Conservation (phyloP, 2,329 filamentous ascomycete species). For the Metarhizium guizhouense region DNA sequence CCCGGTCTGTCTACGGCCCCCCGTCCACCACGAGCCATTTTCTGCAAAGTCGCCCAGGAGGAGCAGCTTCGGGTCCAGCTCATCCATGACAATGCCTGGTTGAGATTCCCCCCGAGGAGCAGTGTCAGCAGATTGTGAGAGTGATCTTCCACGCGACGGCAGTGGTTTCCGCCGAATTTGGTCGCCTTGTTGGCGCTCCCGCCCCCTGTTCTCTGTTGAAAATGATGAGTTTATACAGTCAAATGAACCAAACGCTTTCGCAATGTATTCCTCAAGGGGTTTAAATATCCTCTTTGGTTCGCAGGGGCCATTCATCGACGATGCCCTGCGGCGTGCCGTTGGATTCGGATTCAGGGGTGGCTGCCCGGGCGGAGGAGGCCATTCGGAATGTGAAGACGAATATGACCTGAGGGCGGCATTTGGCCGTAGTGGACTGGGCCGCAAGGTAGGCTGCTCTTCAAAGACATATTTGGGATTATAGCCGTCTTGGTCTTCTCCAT, state of each 20-base stretch:
- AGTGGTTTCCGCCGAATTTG: slow-evolving; percentile 19
- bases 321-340: slow-evolving; percentile 10
- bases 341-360: slow-evolving; percentile 6
- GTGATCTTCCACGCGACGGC: slow-evolving; percentile 7
- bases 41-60: slow-evolving; percentile 69
- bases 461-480: slow-evolving; percentile 20
- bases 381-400: slow-evolving; percentile 37
- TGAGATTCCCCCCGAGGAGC: slow-evolving; percentile 8
- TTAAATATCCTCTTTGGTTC: slow-evolving; percentile 59
- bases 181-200: slow-evolving; percentile 14
- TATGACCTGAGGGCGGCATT: slow-evolving; percentile 25
- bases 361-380: slow-evolving; percentile 16
- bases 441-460: slow-evolving; percentile 28
- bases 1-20: slow-evolving; percentile 25
- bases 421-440: slow-evolving; percentile 20
- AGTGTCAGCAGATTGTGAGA: neutral
- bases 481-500: neutral
- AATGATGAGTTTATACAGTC: slow-evolving; percentile 74
- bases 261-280: slow-evolving; percentile 68
- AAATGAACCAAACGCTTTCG: slow-evolving; percentile 57
- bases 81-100: slow-evolving; percentile 21
- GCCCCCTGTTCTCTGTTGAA: slow-evolving; percentile 34
- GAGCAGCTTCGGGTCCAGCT: slow-evolving; percentile 67
- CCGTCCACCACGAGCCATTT: slow-evolving; percentile 77
- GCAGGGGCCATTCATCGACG: slow-evolving; percentile 10